Percentiles rank a stretch among this genome's conserved stretches.
These are phyloP conservation scores for Cucumis cinereus DNA, from an alignment of 306 rosid genomes.

Conservation along the genomic window DNA sequence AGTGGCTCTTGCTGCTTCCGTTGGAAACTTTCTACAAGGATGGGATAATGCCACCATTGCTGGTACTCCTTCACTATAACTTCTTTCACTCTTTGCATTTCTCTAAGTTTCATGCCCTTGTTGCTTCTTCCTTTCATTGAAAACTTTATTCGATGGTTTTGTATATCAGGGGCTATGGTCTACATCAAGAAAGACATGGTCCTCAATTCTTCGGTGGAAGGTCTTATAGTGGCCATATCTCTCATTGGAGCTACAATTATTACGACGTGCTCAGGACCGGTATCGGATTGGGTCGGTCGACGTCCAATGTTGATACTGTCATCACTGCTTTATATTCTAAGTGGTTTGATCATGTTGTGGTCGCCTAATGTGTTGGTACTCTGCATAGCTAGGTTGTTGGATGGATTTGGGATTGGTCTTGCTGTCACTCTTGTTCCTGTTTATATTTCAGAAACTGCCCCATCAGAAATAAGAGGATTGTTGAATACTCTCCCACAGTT, in stretches of 20 bases:
- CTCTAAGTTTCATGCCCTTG: background rate
- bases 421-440: conserved; percentile 70
- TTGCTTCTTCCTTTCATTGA: background rate
- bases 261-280: conserved; percentile 55
- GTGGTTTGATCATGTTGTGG: conserved; percentile 71
- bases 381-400: conserved; percentile 51
- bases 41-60: conserved; percentile 97
- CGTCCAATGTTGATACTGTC: conserved; percentile 62
- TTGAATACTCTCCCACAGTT: conserved; percentile 80
- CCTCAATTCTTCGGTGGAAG: conserved; percentile 37
- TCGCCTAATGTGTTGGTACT: conserved; percentile 64
- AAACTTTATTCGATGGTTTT: background rate
- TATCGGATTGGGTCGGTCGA: conserved; percentile 62
- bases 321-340: conserved; percentile 45
- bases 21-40: conserved; percentile 81
- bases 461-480: conserved; percentile 70
- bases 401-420: conserved; percentile 81
- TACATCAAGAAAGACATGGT: conserved; percentile 49
- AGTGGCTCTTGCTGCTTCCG: conserved; percentile 77
- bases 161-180: conserved; percentile 49
- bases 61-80: conserved; percentile 23
- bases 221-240: conserved; percentile 83
- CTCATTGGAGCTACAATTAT: conserved; percentile 63
- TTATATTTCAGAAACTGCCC: conserved; percentile 77
- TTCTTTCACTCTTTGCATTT: background rate